Conservation (phyloP, 1,284 basidiomycete genomes). For the Ganoderma lucidum region DNA sequence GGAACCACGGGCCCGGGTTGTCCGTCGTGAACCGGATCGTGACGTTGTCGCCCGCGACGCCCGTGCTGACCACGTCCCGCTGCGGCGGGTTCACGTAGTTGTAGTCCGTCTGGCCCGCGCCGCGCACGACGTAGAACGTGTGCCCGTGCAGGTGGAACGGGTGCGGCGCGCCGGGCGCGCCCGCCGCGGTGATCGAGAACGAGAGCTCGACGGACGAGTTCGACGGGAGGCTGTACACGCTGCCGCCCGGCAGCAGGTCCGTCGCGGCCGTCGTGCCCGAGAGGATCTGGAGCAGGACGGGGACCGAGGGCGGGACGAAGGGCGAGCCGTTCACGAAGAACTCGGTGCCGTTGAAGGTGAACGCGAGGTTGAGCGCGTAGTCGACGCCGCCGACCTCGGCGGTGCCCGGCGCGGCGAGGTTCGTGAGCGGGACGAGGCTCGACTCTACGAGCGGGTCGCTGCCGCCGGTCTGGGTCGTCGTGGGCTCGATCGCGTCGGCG, state of each 20-base stretch:
- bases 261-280: slow-evolving; percentile 39
- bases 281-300: slow-evolving; percentile 47
- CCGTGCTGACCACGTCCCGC: slow-evolving; percentile 43
- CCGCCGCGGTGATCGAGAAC: slow-evolving; percentile 38
- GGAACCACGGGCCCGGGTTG: slow-evolving; percentile 39
- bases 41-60: slow-evolving; percentile 40
- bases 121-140: slow-evolving; percentile 41
- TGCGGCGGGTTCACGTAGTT: slow-evolving; percentile 44
- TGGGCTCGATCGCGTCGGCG: slow-evolving; percentile 54
- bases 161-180: slow-evolving; percentile 42
- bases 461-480: slow-evolving; percentile 37
- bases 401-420: slow-evolving; percentile 37
- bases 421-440: slow-evolving; percentile 33
- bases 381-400: slow-evolving; percentile 38
- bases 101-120: slow-evolving; percentile 36
- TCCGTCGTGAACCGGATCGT: slow-evolving; percentile 38
- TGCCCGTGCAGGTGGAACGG: slow-evolving; percentile 51
- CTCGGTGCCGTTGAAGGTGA: slow-evolving; percentile 28
- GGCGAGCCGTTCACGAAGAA: slow-evolving; percentile 39
- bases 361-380: slow-evolving; percentile 36
- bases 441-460: slow-evolving; percentile 39
- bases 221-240: slow-evolving; percentile 38
- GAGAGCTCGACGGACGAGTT: slow-evolving; percentile 46
- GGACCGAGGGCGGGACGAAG: slow-evolving; percentile 39
- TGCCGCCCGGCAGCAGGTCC: slow-evolving; percentile 42